These are phyloP conservation scores for Aquanectria penicillioides DNA, from an alignment of 2,329 filamentous ascomycete genomes.

Conservation along the genomic window DNA sequence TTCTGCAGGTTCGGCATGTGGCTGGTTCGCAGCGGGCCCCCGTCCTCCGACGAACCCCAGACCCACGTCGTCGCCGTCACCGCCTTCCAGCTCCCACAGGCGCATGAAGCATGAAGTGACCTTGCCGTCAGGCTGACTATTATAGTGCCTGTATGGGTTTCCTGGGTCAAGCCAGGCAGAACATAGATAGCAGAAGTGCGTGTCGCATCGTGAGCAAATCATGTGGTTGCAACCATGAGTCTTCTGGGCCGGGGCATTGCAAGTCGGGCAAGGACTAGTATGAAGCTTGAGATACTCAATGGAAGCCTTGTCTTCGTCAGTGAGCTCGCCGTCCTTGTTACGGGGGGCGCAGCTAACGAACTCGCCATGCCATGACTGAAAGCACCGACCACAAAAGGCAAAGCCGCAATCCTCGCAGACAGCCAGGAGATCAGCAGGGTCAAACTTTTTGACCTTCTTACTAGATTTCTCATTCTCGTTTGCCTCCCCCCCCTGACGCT, in stretches of 20 bases:
- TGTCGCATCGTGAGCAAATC: constrained; percentile 88
- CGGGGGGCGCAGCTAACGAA: constrained; percentile 75
- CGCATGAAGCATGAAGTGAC: constrained; percentile 80
- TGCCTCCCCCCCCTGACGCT: constrained; percentile 51
- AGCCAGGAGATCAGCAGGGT: constrained; percentile 72
- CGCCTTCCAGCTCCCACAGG: constrained; percentile 88
- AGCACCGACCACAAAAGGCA: constrained; percentile 81
- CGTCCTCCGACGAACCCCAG: constrained; percentile 55
- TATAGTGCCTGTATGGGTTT: constrained; percentile 92
- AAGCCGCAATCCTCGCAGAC: constrained; percentile 91
- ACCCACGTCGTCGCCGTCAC: constrained; percentile 71
- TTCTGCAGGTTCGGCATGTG: constrained; percentile 23
- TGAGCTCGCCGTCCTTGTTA: constrained; percentile 74
- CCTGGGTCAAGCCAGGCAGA: constrained; percentile 82
- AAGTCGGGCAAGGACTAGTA: constrained; percentile 90
- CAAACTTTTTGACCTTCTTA: constrained; percentile 48
- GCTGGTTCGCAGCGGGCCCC: constrained; percentile 28
- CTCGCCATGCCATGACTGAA: constrained; percentile 91
- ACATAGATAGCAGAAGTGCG: constrained; percentile 96
- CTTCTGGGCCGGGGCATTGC: constrained; percentile 86
- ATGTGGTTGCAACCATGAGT: constrained; percentile 97
- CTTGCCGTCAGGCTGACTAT: constrained; percentile 64
- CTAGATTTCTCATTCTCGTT: constrained; percentile 35
- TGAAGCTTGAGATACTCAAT: constrained; percentile 84
- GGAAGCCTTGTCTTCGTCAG: constrained; percentile 86